A percentile compares a stretch with the other conserved stretches of the same genome.
Conservation (phyloP, 1,284 basidiomycete species). For the Macrocystidia cucumis region DNA sequence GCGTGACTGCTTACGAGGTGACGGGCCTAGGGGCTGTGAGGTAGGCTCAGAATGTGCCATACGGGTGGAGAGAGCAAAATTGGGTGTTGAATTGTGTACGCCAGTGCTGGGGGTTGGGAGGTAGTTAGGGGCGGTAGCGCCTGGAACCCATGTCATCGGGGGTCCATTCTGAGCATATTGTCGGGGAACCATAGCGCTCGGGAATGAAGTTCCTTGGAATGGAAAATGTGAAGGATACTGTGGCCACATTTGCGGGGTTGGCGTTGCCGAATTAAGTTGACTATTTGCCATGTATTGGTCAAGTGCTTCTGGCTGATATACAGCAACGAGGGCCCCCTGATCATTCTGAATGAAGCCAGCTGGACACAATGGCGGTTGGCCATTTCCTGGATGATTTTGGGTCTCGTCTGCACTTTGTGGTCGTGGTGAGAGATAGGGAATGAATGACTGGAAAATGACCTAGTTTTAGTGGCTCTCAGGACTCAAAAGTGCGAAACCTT, state of each 20-base stretch:
- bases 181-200: conserved; percentile 8
- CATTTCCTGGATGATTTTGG: conserved; percentile 18
- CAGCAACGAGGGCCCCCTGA: conserved; percentile 59
- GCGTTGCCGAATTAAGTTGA: conserved; percentile 11
- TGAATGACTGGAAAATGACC: conserved; percentile 29
- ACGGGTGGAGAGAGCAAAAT: too few relatives aligned
- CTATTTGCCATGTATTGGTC: conserved; percentile 32
- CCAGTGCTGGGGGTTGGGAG: too few relatives aligned
- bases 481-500: not conserved
- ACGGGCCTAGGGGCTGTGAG: too few relatives aligned
- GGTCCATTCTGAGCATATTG: too few relatives aligned
- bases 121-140: too few relatives aligned
- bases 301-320: conserved; percentile 64
- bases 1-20: too few relatives aligned
- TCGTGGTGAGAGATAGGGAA: conserved; percentile 35
- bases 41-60: too few relatives aligned
- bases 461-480: too few relatives aligned
- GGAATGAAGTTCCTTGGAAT: conserved; percentile 8
- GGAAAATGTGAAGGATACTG: conserved; percentile 14
- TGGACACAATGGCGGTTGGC: conserved; percentile 53
- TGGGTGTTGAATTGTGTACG: too few relatives aligned
- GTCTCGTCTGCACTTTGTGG: conserved; percentile 20
- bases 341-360: conserved; percentile 69
- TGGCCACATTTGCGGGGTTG: conserved; percentile 15
- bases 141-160: too few relatives aligned